Percentiles rank a stretch among this genome's conserved stretches.
Conservation (phyloP, 2,329 filamentous ascomycete species). For the Calcarisporium arbuscula region DNA sequence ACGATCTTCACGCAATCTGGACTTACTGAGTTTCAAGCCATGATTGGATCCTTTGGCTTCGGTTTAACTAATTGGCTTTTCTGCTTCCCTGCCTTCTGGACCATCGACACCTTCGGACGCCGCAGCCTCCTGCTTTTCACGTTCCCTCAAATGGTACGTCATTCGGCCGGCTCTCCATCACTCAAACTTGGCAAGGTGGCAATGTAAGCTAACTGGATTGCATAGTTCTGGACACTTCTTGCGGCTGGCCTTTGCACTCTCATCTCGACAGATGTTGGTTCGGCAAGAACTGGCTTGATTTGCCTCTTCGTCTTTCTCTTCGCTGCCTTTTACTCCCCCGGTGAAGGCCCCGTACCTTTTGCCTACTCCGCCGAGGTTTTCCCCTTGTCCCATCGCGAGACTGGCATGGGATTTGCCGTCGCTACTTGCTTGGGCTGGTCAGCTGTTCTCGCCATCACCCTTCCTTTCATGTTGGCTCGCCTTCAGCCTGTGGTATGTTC, state of each 20-base stretch:
- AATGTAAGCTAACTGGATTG: not conserved
- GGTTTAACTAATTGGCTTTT: conserved; percentile 53
- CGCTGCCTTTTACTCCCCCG: conserved; percentile 37
- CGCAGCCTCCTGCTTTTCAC: conserved; percentile 50
- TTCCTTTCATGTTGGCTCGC: no score
- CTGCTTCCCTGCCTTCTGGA: conserved; percentile 51
- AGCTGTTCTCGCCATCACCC: no score
- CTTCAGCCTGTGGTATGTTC: no score
- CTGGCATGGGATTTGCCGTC: conserved; percentile 45
- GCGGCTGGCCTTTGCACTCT: conserved; percentile 32
- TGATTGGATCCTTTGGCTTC: conserved; percentile 50
- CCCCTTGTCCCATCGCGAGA: conserved; percentile 48
- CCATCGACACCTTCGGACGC: conserved; percentile 53
- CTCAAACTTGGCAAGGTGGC: no score
- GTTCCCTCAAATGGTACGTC: conserved; percentile 53
- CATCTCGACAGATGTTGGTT: conserved; percentile 23
- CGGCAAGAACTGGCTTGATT: conserved; percentile 27
- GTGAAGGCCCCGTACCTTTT: conserved; percentile 52
- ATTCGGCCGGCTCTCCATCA: no score
- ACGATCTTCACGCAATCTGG: conserved; percentile 34
- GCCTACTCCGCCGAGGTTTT: conserved; percentile 56
- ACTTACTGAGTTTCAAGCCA: conserved; percentile 32
- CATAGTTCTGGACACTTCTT: conserved; percentile 44
- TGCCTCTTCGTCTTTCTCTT: conserved; percentile 32
- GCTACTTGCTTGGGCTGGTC: conserved; percentile 35